A percentile compares a stretch with the other conserved stretches of the same genome.
phyloP scores from a whole-genome alignment of 345 rosid genomes.

The Turritis glabra region DNA sequence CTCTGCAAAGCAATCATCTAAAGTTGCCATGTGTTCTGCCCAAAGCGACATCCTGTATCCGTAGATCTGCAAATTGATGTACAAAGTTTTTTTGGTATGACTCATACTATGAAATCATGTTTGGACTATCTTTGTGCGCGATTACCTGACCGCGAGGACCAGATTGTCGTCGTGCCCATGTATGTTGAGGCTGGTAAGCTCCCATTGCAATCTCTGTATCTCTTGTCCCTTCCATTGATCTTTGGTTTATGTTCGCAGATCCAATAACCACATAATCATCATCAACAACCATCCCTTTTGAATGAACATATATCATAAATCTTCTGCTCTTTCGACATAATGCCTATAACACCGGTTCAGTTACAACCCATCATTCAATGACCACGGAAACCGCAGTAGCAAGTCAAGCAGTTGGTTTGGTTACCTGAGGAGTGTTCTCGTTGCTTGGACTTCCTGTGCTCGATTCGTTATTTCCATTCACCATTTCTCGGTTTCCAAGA shows the following conservation, averaged over 20 bases:
- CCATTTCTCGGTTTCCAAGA: conserved; percentile 82
- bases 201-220: conserved; percentile 99
- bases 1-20: conserved; percentile 58
- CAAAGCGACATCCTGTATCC: conserved; percentile 97
- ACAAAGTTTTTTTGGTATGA: neutral
- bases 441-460: conserved; percentile 44
- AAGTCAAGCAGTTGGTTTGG: neutral
- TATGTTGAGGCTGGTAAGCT: conserved; percentile 89
- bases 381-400: conserved; percentile 1
- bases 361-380: neutral
- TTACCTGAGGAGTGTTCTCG: conserved; percentile 72
- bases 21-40: conserved; percentile 80
- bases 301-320: conserved; percentile 95
- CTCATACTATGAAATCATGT: neutral
- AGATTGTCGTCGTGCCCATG: conserved; percentile 66
- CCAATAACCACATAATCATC: conserved; percentile 87
- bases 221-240: conserved; percentile 95
- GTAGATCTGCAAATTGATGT: conserved; percentile 50
- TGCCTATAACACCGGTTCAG: conserved; percentile 44
- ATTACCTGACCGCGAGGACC: conserved; percentile 85
- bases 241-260: conserved; percentile 96
- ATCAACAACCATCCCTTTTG: conserved; percentile 96
- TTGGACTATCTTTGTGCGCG: neutral
- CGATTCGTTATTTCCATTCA: conserved; percentile 23
- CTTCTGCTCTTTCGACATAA: conserved; percentile 62